Percentiles rank a stretch among this genome's conserved stretches.
phyloP scores from a whole-genome alignment of 2,329 filamentous ascomycete genomes.

The Botrytis sinoallii region DNA sequence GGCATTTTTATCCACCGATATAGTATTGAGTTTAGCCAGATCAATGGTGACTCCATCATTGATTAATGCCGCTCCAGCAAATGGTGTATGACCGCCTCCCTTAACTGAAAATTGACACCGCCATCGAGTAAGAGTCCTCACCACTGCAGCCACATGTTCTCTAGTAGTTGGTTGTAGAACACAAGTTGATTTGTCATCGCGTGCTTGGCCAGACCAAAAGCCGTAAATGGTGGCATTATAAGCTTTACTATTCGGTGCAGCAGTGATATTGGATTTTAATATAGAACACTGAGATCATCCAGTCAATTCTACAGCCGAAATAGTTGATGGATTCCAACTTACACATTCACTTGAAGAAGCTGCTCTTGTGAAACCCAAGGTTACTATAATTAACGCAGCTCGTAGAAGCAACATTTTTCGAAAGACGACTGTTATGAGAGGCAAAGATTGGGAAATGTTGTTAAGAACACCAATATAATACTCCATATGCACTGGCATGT shows the following conservation, averaged over 20 bases:
- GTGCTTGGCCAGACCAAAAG: slow-evolving; percentile 1
- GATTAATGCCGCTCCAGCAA: neutral
- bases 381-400: neutral
- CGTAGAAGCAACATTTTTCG: neutral
- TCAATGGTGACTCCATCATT: slow-evolving; percentile 1
- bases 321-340: neutral
- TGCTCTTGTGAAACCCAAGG: neutral
- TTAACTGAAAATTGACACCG: neutral
- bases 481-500: neutral
- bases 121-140: neutral
- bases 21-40: neutral
- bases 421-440: neutral
- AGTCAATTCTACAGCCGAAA: neutral
- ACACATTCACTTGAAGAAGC: neutral
- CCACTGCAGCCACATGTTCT: neutral
- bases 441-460: too few species aligned
- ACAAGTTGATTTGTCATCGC: neutral
- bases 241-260: neutral
- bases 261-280: neutral
- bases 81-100: neutral
- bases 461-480: neutral
- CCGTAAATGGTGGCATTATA: neutral
- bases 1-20: neutral
- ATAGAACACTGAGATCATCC: neutral
- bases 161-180: neutral